These are phyloP conservation scores for Nidularia pulvinata DNA, from an alignment of 768 basidiomycete species.

Conservation along the genomic window DNA sequence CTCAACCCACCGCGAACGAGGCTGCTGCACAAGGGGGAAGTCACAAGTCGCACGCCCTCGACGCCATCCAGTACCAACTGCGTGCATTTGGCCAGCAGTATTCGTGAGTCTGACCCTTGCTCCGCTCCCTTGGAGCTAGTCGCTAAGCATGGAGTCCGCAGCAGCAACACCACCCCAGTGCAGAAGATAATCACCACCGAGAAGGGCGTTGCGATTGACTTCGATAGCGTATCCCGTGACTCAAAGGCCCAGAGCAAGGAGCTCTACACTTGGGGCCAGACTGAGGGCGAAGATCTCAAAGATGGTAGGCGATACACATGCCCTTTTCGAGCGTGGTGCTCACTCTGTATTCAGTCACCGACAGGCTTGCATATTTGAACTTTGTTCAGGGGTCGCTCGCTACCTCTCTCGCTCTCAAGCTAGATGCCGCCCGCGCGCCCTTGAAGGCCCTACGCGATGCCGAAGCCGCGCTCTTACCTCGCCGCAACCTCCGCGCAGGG, in stretches of 20 bases:
- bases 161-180: slow-evolving; percentile 57
- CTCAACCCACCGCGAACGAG: slow-evolving; percentile 40
- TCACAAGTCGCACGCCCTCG: slow-evolving; percentile 55
- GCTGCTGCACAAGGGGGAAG: slow-evolving; percentile 35
- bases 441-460: slow-evolving; percentile 75
- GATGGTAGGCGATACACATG: slow-evolving; percentile 49
- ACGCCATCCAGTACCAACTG: slow-evolving; percentile 69
- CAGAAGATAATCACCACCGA: slow-evolving; percentile 81
- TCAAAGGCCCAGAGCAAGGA: slow-evolving; percentile 80
- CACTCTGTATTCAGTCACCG: slow-evolving; percentile 50
- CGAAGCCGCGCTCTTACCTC: slow-evolving; percentile 59
- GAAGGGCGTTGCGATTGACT: slow-evolving; percentile 79
- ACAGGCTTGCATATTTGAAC: slow-evolving; percentile 81
- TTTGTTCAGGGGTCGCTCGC: slow-evolving; percentile 75
- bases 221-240: slow-evolving; percentile 66
- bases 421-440: slow-evolving; percentile 64
- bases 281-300: slow-evolving; percentile 68
- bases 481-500: slow-evolving; percentile 57
- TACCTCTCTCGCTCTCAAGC: slow-evolving; percentile 53
- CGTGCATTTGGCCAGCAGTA: slow-evolving; percentile 77
- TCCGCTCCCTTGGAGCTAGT: slow-evolving; percentile 3
- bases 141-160: not conserved
- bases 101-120: slow-evolving; percentile 37
- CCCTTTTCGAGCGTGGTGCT: slow-evolving; percentile 7
- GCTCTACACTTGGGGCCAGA: slow-evolving; percentile 83